A percentile compares a stretch with the other conserved stretches of the same genome.
phyloP scores from a whole-genome alignment of 1,139 yeast species.

The Candida buenavistaensis region DNA sequence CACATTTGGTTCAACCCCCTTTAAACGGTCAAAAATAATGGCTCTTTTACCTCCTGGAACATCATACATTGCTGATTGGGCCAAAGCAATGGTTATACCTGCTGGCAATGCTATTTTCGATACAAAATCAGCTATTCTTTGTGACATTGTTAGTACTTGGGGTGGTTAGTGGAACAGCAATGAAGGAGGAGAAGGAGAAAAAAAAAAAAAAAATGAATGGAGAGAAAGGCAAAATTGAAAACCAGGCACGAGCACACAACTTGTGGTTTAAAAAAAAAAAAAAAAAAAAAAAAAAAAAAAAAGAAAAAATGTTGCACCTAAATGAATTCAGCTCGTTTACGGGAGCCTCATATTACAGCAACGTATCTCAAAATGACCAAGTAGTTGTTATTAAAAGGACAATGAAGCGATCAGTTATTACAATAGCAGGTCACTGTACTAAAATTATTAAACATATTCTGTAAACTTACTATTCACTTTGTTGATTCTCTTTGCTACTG shows the following conservation, averaged over 20 bases:
- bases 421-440: no score
- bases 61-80: constrained; percentile 80
- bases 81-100: constrained; percentile 65
- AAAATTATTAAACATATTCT: no score
- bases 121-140: constrained; percentile 38
- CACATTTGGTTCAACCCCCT: constrained; percentile 84
- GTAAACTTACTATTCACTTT: no score
- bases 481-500: no score
- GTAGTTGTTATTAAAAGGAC: background rate
- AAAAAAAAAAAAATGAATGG: background rate
- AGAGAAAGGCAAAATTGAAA: no score
- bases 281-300: background rate
- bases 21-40: constrained; percentile 87
- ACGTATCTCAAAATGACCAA: background rate
- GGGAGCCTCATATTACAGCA: background rate
- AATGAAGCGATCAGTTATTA: no score
- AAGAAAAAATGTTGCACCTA: background rate
- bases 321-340: background rate
- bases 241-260: no score
- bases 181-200: background rate
- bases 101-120: constrained; percentile 65
- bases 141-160: constrained; percentile 28
- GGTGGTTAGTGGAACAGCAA: background rate
- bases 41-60: constrained; percentile 97
- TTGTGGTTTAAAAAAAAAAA: no score